These are phyloP conservation scores for Chaetomium strumarium DNA, from an alignment of 2,329 filamentous ascomycete species.

Conservation along the genomic window DNA sequence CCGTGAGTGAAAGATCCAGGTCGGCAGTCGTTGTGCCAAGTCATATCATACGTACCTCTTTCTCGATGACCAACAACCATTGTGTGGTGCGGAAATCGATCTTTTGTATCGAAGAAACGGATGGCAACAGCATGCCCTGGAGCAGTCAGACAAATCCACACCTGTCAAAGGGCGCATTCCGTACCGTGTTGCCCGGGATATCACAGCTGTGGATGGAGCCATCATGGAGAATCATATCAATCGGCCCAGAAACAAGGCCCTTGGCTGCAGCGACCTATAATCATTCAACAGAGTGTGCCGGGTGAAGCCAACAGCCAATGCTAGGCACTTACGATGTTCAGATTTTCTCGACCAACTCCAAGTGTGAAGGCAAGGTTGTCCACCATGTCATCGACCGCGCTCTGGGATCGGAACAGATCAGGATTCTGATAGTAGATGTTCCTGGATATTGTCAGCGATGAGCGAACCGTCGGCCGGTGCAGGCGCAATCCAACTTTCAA, in stretches of 20 bases:
- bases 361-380: conserved; percentile 71
- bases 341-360: conserved; percentile 52
- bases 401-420: conserved; percentile 63
- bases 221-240: conserved; percentile 36
- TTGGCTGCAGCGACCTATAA: conserved; percentile 65
- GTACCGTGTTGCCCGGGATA: conserved; percentile 27
- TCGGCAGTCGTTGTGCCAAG: too few species aligned
- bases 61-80: conserved; percentile 73
- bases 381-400: conserved; percentile 63
- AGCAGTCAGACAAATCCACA: neutral
- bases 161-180: neutral
- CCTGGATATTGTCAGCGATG: conserved; percentile 38
- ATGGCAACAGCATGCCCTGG: conserved; percentile 58
- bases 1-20: conserved; percentile 15
- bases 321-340: conserved; percentile 59
- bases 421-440: conserved; percentile 77
- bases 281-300: neutral
- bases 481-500: too few species aligned
- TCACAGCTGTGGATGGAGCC: conserved; percentile 28
- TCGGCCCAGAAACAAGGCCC: conserved; percentile 58
- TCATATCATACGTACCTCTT: conserved; percentile 61
- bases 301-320: neutral
- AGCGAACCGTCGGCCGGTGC: too few species aligned
- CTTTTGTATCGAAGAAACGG: conserved; percentile 40
- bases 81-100: conserved; percentile 44